Conservation (phyloP, 1,284 basidiomycete species). For the Naganishia liquefaciens region DNA sequence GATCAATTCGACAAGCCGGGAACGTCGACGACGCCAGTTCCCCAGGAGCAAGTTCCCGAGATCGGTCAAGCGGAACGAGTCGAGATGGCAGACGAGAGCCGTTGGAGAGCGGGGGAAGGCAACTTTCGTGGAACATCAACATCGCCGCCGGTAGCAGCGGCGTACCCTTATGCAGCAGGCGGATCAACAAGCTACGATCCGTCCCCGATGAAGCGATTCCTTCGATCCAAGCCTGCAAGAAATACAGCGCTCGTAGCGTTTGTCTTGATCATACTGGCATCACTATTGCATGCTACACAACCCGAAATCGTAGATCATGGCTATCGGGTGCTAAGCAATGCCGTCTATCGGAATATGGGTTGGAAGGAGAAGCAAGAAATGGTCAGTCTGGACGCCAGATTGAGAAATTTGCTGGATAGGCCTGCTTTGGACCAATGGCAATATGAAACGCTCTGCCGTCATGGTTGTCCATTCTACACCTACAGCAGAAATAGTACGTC, state of each 20-base stretch:
- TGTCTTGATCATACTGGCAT: slow-evolving; percentile 9
- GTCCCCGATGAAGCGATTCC: slow-evolving; percentile 10
- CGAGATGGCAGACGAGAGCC: not conserved
- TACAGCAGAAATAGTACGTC: slow-evolving; percentile 43
- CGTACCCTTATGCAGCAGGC: slow-evolving; percentile 18
- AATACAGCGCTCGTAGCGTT: slow-evolving; percentile 7
- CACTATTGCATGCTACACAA: slow-evolving; percentile 15
- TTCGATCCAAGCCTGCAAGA: slow-evolving; percentile 14
- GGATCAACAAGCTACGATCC: slow-evolving; percentile 16
- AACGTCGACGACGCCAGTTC: not conserved
- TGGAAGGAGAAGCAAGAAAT: slow-evolving; percentile 28
- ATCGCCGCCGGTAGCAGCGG: not conserved
- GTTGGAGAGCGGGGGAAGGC: not conserved
- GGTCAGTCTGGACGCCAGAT: slow-evolving; percentile 25
- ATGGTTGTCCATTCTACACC: slow-evolving; percentile 49
- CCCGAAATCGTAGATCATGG: slow-evolving; percentile 19
- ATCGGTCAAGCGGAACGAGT: not conserved
- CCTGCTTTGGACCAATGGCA: slow-evolving; percentile 50
- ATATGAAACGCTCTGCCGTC: slow-evolving; percentile 45
- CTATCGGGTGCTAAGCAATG: slow-evolving; percentile 18
- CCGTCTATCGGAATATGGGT: slow-evolving; percentile 19
- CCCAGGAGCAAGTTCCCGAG: not conserved
- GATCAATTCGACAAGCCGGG: slow-evolving; percentile 9
- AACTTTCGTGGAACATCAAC: not conserved
- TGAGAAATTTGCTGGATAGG: slow-evolving; percentile 31